These are phyloP conservation scores for Niebla homalea DNA, from an alignment of 495 filamentous ascomycete genomes.

Conservation along the genomic window DNA sequence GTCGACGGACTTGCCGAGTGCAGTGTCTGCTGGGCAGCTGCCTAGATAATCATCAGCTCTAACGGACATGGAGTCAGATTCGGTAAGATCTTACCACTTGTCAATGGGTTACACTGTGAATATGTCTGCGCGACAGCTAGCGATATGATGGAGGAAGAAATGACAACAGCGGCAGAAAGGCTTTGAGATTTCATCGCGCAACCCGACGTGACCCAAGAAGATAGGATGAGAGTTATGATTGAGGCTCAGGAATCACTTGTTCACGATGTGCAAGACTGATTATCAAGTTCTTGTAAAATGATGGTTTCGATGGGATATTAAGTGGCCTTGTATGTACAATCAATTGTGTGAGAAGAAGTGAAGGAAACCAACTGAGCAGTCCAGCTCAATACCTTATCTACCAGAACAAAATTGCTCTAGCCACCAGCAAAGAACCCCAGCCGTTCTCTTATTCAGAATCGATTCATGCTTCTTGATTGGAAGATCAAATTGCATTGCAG, in stretches of 20 bases:
- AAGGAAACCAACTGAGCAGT: background rate
- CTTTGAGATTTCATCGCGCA: conserved; percentile 10
- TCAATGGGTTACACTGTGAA: conserved; percentile 59
- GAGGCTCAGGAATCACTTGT: background rate
- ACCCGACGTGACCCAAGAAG: conserved; percentile 3
- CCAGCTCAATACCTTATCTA: conserved; percentile 1
- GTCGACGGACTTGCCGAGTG: conserved; percentile 62
- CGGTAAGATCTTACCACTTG: conserved; percentile 40
- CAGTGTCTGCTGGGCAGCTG: conserved; percentile 63
- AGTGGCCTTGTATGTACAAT: background rate
- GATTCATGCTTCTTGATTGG: conserved; percentile 12
- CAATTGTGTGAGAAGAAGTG: background rate
- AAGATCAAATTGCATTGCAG: conserved; percentile 17
- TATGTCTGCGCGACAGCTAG: conserved; percentile 58
- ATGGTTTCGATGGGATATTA: background rate
- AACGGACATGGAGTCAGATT: background rate
- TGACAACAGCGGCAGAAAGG: conserved; percentile 3
- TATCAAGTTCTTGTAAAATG: background rate
- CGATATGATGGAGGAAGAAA: conserved; percentile 5
- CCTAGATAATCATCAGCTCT: conserved; percentile 18
- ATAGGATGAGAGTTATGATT: conserved; percentile 16
- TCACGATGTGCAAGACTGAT: background rate
- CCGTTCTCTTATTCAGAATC: background rate
- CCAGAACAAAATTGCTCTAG: background rate
- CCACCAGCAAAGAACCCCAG: conserved; percentile 6